Percentiles rank a stretch among this genome's conserved stretches.
Conservation (phyloP, 208 protist genomes). For the Wallacemonas rigidus region DNA sequence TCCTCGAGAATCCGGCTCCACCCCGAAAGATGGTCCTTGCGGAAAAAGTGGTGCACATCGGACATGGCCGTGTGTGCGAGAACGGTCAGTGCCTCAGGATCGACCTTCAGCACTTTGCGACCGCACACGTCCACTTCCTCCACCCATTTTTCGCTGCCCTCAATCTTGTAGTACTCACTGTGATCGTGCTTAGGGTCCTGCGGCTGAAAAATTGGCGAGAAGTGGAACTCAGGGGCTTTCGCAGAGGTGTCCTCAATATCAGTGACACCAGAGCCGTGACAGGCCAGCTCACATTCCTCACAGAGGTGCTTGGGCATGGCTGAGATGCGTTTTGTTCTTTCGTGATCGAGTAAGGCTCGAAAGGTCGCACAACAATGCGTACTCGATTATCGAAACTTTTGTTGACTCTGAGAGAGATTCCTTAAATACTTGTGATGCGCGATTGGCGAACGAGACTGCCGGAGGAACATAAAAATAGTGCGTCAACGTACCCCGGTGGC, state of each 20-base stretch:
- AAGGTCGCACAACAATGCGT: too few relatives aligned
- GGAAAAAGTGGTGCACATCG: conserved; percentile 96
- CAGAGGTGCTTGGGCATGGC: conserved; percentile 44
- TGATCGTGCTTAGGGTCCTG: conserved; percentile 77
- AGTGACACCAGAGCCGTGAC: conserved; percentile 39
- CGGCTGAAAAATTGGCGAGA: conserved; percentile 85
- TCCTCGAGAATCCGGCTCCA: conserved; percentile 95
- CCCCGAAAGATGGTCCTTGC: conserved; percentile 94
- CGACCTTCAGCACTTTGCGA: conserved; percentile 85
- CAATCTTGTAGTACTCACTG: conserved; percentile 85
- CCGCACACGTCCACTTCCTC: conserved; percentile 76
- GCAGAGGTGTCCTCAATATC: conserved; percentile 79
- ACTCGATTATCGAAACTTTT: too few relatives aligned
- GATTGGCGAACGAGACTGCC: too few relatives aligned
- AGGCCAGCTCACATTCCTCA: conserved; percentile 73
- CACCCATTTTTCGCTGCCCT: conserved; percentile 77
- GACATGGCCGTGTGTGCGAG: conserved; percentile 90
- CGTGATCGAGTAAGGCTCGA: background rate
- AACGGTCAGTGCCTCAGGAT: conserved; percentile 87
- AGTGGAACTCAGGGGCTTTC: conserved; percentile 64
- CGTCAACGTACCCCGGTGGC: background rate
- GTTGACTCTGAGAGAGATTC: too few relatives aligned
- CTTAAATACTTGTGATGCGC: too few relatives aligned
- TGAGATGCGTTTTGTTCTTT: conserved; percentile 18
- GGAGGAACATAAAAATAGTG: too few relatives aligned